Percentiles rank a stretch among this genome's conserved stretches.
phyloP scores from a whole-genome alignment of 2,329 filamentous ascomycete species.

The Penicillium sp. region DNA sequence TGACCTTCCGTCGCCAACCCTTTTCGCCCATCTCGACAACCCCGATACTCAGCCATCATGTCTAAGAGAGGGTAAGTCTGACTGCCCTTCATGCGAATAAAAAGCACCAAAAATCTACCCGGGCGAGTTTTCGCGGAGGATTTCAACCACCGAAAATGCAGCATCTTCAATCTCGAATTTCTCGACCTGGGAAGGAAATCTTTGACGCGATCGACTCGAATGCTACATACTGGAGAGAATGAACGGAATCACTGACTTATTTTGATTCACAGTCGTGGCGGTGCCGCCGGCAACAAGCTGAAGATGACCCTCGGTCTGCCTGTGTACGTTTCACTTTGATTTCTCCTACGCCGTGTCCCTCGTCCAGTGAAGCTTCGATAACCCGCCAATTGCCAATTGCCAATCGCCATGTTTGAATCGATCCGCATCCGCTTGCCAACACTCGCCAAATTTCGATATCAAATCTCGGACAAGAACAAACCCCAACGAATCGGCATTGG shows the following conservation, averaged over 20 bases:
- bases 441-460: not conserved
- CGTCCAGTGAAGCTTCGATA: constrained; percentile 21
- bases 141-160: constrained; percentile 19
- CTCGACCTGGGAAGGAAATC: constrained; percentile 13
- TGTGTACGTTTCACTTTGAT: constrained; percentile 71
- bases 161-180: constrained; percentile 17
- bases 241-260: constrained; percentile 27
- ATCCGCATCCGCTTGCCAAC: not conserved
- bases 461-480: constrained; percentile 4
- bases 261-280: constrained; percentile 62
- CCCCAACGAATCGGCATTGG: constrained; percentile 1
- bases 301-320: constrained; percentile 99
- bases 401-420: constrained; percentile 9
- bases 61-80: constrained; percentile 56
- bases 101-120: constrained; percentile 13
- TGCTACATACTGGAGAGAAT: constrained; percentile 10
- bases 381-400: constrained; percentile 14
- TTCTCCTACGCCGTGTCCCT: constrained; percentile 22
- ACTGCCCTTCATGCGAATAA: constrained; percentile 21
- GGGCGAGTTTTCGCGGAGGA: constrained; percentile 20
- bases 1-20: constrained; percentile 38
- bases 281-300: constrained; percentile 99
- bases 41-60: constrained; percentile 52
- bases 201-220: constrained; percentile 9
- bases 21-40: constrained; percentile 44